These are phyloP conservation scores for Pseudogymnoascus sp. DNA, from an alignment of 2,329 filamentous ascomycete genomes.

Conservation along the genomic window DNA sequence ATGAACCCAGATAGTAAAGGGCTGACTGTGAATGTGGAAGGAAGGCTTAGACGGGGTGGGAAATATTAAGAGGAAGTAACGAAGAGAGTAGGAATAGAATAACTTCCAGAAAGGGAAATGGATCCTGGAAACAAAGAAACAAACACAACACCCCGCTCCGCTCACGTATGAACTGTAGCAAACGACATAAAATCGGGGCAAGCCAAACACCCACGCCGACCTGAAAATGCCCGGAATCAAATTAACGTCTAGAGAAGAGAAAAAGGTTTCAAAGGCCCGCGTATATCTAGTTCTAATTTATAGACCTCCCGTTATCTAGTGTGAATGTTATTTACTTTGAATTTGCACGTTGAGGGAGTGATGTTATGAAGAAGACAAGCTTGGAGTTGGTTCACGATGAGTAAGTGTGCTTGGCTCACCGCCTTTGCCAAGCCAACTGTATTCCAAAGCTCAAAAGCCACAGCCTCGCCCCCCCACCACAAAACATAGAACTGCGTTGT, in stretches of 20 bases:
- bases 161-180: neutral
- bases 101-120: neutral
- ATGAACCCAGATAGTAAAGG: neutral
- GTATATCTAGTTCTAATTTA: neutral
- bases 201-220: neutral
- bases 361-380: neutral
- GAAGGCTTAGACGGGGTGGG: neutral
- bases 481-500: constrained; percentile 3
- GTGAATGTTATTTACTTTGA: neutral
- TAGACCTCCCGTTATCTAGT: neutral
- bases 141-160: neutral
- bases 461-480: constrained; percentile 7
- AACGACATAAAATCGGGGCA: neutral
- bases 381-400: neutral
- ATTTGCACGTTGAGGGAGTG: neutral
- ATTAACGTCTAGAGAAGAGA: neutral
- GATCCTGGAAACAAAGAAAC: neutral
- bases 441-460: neutral
- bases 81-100: neutral
- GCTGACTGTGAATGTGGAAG: neutral
- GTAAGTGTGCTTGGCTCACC: neutral
- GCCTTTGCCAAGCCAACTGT: neutral
- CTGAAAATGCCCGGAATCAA: neutral
- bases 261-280: neutral
- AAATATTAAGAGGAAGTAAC: neutral